Evolutionary conservation across 2,329 filamentous ascomycete species (phyloP), one percentile per base, ranked within the genome.

Genomic region (Periconia sp.): DNA sequence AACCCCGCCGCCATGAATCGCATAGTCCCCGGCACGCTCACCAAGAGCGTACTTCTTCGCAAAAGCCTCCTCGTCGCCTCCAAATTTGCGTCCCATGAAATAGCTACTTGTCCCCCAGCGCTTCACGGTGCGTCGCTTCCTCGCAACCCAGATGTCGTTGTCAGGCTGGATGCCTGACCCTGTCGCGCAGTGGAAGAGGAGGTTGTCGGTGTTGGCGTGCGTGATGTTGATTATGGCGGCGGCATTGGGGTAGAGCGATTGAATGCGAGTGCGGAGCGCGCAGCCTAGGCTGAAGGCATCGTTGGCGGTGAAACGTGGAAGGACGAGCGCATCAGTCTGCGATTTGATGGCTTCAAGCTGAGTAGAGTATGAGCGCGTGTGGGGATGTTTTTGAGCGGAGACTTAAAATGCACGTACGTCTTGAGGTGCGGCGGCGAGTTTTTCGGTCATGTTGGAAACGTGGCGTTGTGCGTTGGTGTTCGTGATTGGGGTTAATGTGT

Each of bases 1-100:
- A 53, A 90, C 83, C 0, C 80, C 90, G 17, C 90, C 90, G 0
- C 90, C 90, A 71, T 92, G 89, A 59, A 92, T 91, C 2, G 89
- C 89, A 77, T 89, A 93, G 17, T 83, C 77, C 48, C 79, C 78
- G 9, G 80, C 79, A 46, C 2, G 9, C 47, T 62, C 67, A 0
- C 66, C 68, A 53, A 92, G 72, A 17, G 80, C 84, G 65, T 82
- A 87, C 71, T 88, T 90, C n/a, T 76, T 75, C 55, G 79, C 79
- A 71, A 93, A 92, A 2, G 74, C 77, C 37, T 67, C 76, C 75
- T 91, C 87, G 54, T 91, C 81, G 15, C 83, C 83, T 7, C 82
- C 83, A 58, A 85, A 85, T 76, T 90, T 89, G 70, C 84, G 82
- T 53, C 85, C 81, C 83, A 91, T 81, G 53, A 82, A 81, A 87